Percentiles rank a stretch among this genome's conserved stretches.
phyloP scores from a whole-genome alignment of 2,329 filamentous ascomycete genomes.

The Coniochaeta sp. region DNA sequence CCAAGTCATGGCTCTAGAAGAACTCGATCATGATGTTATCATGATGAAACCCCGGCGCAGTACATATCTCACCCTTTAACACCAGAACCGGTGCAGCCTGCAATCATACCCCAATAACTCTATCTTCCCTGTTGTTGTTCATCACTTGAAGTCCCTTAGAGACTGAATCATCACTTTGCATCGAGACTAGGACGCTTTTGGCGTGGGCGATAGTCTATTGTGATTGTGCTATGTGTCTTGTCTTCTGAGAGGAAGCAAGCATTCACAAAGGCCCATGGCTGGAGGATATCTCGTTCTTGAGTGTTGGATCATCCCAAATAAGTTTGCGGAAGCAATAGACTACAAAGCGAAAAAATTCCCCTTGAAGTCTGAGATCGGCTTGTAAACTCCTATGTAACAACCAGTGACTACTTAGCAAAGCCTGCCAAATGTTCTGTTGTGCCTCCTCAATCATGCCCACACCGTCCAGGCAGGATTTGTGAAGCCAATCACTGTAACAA shows the following conservation, averaged over 20 bases:
- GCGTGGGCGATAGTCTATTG: background rate
- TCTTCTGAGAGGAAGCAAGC: background rate
- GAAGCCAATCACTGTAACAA: background rate
- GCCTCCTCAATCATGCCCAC: background rate
- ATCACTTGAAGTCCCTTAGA: background rate
- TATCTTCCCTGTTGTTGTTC: background rate
- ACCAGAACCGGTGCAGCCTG: background rate
- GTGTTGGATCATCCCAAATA: background rate
- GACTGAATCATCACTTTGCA: background rate
- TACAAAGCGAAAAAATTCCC: background rate
- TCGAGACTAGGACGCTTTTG: background rate
- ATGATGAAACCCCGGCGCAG: background rate
- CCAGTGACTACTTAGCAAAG: background rate
- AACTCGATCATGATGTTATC: background rate
- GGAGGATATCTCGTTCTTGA: background rate
- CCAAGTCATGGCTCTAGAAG: background rate
- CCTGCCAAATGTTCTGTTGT: background rate
- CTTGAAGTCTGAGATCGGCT: background rate
- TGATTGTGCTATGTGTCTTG: background rate
- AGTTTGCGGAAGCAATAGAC: conserved; percentile 1
- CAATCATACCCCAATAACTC: background rate
- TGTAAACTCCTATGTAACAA: background rate
- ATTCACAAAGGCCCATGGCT: background rate
- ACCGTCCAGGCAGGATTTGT: background rate
- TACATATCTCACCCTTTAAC: background rate